Evolutionary conservation across 805 yeast species (phyloP).

Genomic region (Dipodascopsis uninucleata): DNA sequence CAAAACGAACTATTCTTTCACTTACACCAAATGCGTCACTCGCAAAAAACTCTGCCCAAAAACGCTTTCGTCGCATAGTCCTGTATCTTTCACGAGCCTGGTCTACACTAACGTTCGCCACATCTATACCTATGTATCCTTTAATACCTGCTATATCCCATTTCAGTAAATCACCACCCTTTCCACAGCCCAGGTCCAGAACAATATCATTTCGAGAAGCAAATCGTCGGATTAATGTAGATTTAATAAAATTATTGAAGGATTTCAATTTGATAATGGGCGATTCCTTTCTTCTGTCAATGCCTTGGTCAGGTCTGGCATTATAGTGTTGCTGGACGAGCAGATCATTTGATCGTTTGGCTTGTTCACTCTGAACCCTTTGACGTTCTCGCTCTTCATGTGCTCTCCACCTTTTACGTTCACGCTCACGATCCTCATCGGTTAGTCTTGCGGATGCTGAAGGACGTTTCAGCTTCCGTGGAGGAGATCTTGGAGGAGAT

Average conservation of each 20-base stretch:
- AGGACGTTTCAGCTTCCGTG: conserved; percentile 28
- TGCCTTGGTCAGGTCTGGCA: conserved; percentile 66
- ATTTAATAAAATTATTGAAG: conserved; percentile 89
- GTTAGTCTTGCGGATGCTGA: conserved; percentile 15
- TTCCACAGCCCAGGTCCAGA: conserved; percentile 92
- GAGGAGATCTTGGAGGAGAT: conserved; percentile 27
- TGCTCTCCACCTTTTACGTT: conserved; percentile 6
- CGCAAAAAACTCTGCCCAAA: conserved; percentile 78
- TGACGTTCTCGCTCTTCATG: conserved; percentile 3
- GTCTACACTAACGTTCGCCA: conserved; percentile 79
- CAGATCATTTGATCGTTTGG: conserved; percentile 44
- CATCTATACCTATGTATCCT: conserved; percentile 86
- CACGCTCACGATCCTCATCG: conserved; percentile 9
- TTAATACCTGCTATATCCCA: conserved; percentile 72
- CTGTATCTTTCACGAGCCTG: conserved; percentile 80
- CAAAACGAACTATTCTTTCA: conserved; percentile 56
- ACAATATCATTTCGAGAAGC: conserved; percentile 55
- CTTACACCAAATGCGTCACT: conserved; percentile 77
- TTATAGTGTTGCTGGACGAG: conserved; percentile 83
- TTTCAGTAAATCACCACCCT: conserved; percentile 94
- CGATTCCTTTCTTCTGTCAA: conserved; percentile 62
- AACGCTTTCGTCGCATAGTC: conserved; percentile 49
- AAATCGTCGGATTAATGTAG: conserved; percentile 72
- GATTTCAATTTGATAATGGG: conserved; percentile 82
- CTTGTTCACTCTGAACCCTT: conserved; percentile 7